Percentiles rank a stretch among this genome's conserved stretches.
Conservation (phyloP, 1,284 basidiomycete genomes). For the Trichosporon ovoides region DNA sequence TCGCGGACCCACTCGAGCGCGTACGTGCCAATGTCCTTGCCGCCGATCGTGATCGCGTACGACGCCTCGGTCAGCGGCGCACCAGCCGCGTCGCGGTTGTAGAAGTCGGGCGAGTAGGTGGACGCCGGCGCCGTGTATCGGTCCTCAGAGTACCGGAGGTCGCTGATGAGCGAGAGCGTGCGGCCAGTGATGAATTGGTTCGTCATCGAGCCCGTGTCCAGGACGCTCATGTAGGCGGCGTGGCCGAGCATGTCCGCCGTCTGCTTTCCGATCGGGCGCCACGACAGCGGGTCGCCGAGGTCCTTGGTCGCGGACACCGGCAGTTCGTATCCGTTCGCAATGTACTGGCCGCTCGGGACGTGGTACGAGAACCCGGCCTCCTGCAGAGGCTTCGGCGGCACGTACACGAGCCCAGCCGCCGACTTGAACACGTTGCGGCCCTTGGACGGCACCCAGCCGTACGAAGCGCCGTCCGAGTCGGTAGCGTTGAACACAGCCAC, state of each 20-base stretch:
- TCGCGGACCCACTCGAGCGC: slow-evolving; percentile 3
- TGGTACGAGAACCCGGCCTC: slow-evolving; percentile 4
- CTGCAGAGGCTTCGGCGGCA: background rate
- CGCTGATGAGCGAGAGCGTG: background rate
- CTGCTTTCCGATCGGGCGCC: background rate
- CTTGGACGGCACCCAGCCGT: background rate
- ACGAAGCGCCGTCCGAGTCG: background rate
- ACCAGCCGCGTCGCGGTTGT: background rate
- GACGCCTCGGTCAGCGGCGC: background rate
- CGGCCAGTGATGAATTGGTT: slow-evolving; percentile 1
- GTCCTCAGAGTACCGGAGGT: background rate
- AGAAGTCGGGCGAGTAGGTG: background rate
- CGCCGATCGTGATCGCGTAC: background rate
- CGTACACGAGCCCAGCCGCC: background rate
- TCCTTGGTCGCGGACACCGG: background rate
- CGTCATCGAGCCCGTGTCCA: slow-evolving; percentile 7
- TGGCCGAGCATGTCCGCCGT: background rate
- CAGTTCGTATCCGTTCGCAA: background rate
- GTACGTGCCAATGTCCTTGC: background rate
- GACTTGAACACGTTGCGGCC: background rate
- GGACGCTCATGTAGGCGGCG: background rate
- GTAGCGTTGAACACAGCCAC: background rate
- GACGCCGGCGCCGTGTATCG: background rate
- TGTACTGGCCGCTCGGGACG: slow-evolving; percentile 5
- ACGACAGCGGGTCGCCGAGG: background rate